Evolutionary conservation across 768 basidiomycete species (phyloP).

Genomic region (Trametes gibbosa): DNA sequence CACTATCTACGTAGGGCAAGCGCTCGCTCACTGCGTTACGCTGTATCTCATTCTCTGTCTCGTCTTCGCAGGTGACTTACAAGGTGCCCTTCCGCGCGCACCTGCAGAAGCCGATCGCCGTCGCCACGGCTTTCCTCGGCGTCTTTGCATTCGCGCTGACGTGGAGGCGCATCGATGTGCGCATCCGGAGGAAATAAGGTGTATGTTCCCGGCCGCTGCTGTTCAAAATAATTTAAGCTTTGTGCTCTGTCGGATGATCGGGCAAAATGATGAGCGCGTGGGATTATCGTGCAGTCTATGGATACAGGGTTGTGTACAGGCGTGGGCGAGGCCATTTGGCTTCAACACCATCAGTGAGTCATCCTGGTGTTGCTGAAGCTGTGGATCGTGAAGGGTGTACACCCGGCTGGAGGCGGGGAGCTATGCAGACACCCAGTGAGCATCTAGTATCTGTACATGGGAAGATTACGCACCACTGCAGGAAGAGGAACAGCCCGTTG

Average conservation of each 20-base stretch:
- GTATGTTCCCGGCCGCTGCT: conserved; percentile 8
- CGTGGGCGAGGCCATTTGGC: not conserved
- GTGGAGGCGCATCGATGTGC: conserved; percentile 51
- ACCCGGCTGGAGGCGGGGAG: conserved; percentile 37
- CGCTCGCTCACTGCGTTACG: not conserved
- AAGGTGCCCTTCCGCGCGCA: conserved; percentile 77
- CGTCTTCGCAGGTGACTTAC: conserved; percentile 70
- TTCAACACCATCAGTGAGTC: not conserved
- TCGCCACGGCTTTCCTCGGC: conserved; percentile 65
- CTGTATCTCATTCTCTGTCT: too few relatives aligned
- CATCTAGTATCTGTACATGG: not conserved
- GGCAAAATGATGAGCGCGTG: not conserved
- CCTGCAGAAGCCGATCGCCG: conserved; percentile 81
- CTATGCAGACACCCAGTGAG: conserved; percentile 21
- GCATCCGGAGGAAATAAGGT: conserved; percentile 40
- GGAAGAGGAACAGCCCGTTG: conserved; percentile 48
- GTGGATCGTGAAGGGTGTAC: conserved; percentile 43
- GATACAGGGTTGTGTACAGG: conserved; percentile 2
- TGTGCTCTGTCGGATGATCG: not conserved
- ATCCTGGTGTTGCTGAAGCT: conserved; percentile 34
- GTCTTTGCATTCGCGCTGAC: conserved; percentile 54
- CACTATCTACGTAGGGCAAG: conserved; percentile 64
- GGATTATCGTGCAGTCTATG: not conserved
- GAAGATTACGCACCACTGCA: conserved; percentile 40
- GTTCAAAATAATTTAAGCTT: conserved; percentile 9